phyloP scores from a whole-genome alignment of 2,329 filamentous ascomycete genomes.

The Stachybotrys chartarum region DNA sequence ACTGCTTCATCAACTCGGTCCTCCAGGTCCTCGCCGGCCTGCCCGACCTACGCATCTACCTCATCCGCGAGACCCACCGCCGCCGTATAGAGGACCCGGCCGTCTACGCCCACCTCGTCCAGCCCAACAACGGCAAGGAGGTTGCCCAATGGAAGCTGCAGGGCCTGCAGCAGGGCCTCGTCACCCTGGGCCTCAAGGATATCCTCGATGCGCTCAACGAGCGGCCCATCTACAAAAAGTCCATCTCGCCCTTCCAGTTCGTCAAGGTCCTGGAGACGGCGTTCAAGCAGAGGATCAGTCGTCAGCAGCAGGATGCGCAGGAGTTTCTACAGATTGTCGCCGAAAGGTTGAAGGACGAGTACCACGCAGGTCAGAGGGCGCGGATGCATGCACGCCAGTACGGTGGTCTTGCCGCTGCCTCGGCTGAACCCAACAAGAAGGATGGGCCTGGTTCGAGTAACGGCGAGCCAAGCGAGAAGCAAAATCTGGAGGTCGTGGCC shows the following conservation, averaged over 20 bases:
- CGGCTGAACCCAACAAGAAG: conserved; percentile 4
- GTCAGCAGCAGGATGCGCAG: conserved; percentile 95
- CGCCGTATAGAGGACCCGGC: conserved; percentile 70
- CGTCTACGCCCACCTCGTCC: conserved; percentile 62
- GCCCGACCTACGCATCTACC: conserved; percentile 79
- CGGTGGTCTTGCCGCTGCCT: conserved; percentile 10
- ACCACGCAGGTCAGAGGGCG: conserved; percentile 75
- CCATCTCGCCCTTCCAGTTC: conserved; percentile 80
- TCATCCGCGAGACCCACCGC: conserved; percentile 86
- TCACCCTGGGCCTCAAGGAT: conserved; percentile 83
- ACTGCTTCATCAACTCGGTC: conserved; percentile 95
- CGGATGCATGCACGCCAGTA: conserved; percentile 46
- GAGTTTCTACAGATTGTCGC: conserved; percentile 93
- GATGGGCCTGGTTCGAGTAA: conserved; percentile 13
- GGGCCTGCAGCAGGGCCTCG: conserved; percentile 69
- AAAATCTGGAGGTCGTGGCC: neutral
- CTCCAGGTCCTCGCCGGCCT: conserved; percentile 89
- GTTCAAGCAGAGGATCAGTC: conserved; percentile 83
- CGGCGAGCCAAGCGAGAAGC: conserved; percentile 3
- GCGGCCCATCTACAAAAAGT: conserved; percentile 87
- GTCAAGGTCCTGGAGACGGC: conserved; percentile 76
- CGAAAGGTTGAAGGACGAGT: conserved; percentile 89
- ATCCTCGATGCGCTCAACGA: conserved; percentile 91
- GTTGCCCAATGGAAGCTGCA: conserved; percentile 55
- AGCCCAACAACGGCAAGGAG: conserved; percentile 30